Percentiles rank a stretch among this genome's conserved stretches.
Conservation (phyloP, 805 yeast species). For the Starmerella floricola region DNA sequence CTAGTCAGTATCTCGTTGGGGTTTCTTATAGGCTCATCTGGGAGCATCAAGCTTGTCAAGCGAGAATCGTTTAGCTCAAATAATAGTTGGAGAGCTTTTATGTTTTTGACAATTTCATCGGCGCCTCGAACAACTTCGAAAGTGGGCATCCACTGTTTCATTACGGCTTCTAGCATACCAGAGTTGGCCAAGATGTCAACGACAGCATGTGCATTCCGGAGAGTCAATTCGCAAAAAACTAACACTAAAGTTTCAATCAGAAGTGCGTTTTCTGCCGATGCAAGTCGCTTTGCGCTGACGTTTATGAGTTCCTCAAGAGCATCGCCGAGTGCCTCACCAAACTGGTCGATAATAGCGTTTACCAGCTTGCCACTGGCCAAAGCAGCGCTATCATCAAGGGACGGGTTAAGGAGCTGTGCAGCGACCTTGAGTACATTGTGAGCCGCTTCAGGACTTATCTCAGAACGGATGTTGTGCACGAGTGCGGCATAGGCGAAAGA, state of each 20-base stretch:
- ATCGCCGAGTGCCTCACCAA: constrained; percentile 32
- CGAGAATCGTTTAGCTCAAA: constrained; percentile 47
- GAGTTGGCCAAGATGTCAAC: constrained; percentile 43
- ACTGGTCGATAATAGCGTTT: constrained; percentile 45
- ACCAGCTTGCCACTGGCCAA: constrained; percentile 62
- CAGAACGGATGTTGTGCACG: constrained; percentile 30
- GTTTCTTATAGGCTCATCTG: constrained; percentile 57
- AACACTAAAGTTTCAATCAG: constrained; percentile 66
- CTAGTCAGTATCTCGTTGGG: constrained; percentile 64
- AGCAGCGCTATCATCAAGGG: constrained; percentile 68
- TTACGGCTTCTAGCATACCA: constrained; percentile 42
- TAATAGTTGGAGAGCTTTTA: constrained; percentile 59
- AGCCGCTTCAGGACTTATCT: constrained; percentile 14
- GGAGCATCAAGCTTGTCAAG: constrained; percentile 43
- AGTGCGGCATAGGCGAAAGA: constrained; percentile 61
- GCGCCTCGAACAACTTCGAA: constrained; percentile 74
- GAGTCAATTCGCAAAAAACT: constrained; percentile 62
- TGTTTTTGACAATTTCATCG: constrained; percentile 50
- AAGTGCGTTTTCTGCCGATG: constrained; percentile 52
- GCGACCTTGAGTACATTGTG: constrained; percentile 47
- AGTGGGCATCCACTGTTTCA: constrained; percentile 73
- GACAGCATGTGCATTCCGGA: constrained; percentile 49
- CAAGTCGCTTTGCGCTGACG: constrained; percentile 59
- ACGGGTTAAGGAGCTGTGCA: constrained; percentile 58
- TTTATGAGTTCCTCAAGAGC: constrained; percentile 45